Evolutionary conservation across 1,284 basidiomycete species (phyloP), one percentile per base, ranked within the genome.

Genomic region (Tylopilus orsonianus): DNA sequence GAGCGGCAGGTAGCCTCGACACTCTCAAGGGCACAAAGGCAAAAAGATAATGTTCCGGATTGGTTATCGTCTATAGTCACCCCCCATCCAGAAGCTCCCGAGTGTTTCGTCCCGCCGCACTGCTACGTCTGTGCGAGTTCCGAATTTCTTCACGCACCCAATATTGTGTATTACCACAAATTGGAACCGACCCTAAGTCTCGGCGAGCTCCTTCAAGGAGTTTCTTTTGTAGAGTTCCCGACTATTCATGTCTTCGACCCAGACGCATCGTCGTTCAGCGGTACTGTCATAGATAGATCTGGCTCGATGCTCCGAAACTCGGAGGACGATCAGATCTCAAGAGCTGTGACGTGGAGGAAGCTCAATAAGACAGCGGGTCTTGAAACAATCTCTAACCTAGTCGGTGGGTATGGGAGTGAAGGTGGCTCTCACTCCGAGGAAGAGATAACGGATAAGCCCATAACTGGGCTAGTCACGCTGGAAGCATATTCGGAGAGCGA

Each of bases 161-260:
- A 54, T 26, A n/a, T 43, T 35, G 39, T 23, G 5, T 61, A 58
- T n/a, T 87, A 83, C 64, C 86, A 83, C 65, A 77, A 76, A 27
- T 68, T 92, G 5, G 78, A 87, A 47, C 67, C 75, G 3, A 62
- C 63, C 3, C 56, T 72, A 40, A 65, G 75, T 14, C 70, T 94
- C 14, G 61, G 67, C 7, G 58, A 65, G 8, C 67, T 75, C 7
- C 70, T 94, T 37, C 73, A 69, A 38, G 70, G 81, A 37, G 87
- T 79, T 42, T 73, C 80, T 29, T 90, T 90, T 60, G 75, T 88
- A 36, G 92, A 94, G 66, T 93, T 81, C 59, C 91, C 92, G 4
- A 83, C 81, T 0, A 80, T 95, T 35, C 81, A 90, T 42, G 68
- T 94, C 4, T 85, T 80, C 71, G 77, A 84, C 41, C 76, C 80